Percentiles rank a stretch among this genome's conserved stretches.
These are phyloP conservation scores for Xylariaceae sp. DNA, from an alignment of 2,329 filamentous ascomycete species.

Conservation along the genomic window DNA sequence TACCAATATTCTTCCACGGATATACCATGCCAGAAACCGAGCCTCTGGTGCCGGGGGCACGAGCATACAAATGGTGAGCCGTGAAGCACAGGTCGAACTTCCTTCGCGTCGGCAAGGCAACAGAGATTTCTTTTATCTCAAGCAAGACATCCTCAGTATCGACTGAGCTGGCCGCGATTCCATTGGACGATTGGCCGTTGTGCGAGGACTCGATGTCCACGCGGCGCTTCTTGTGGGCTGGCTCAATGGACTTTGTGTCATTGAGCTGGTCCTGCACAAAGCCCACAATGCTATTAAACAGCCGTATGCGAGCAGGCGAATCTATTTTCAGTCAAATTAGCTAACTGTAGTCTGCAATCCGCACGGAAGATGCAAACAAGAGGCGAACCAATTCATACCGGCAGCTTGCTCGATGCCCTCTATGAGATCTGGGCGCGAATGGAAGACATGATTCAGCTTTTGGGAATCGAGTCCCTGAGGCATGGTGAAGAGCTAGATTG, in stretches of 20 bases:
- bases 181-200: conserved; percentile 25
- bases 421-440: conserved; percentile 52
- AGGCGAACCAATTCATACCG: conserved; percentile 35
- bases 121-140: conserved; percentile 60
- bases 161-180: conserved; percentile 22
- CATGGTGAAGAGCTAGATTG: conserved; percentile 32
- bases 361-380: neutral
- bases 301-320: conserved; percentile 42
- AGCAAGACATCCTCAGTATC: conserved; percentile 48
- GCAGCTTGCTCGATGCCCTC: conserved; percentile 48
- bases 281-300: conserved; percentile 53
- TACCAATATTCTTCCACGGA: conserved; percentile 58
- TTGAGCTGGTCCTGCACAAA: conserved; percentile 45
- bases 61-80: conserved; percentile 52
- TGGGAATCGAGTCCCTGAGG: conserved; percentile 43
- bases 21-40: conserved; percentile 52
- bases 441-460: conserved; percentile 48
- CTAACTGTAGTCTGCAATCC: neutral
- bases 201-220: conserved; percentile 40
- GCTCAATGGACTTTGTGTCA: conserved; percentile 33
- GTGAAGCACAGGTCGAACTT: conserved; percentile 63
- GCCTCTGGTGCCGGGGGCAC: conserved; percentile 45
- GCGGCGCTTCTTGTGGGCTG: conserved; percentile 48
- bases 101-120: conserved; percentile 63
- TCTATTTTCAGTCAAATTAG: conserved; percentile 35